Percentiles rank a stretch among this genome's conserved stretches.
Conservation (phyloP, 495 filamentous ascomycete genomes). For the Elasticomyces elasticus region DNA sequence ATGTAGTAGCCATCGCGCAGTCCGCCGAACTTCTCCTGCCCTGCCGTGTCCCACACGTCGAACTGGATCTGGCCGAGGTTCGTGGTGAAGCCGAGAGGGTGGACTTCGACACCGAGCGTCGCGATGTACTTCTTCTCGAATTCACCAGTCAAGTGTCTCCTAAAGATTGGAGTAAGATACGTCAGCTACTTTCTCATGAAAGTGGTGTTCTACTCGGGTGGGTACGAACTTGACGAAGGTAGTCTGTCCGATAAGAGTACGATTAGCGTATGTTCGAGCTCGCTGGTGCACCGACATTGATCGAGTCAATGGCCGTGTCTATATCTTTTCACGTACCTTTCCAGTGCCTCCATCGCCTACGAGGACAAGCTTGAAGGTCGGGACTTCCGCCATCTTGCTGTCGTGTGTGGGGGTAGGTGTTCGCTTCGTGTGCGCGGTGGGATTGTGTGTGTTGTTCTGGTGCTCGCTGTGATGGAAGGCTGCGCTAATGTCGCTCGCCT, state of each 20-base stretch:
- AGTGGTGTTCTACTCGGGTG: too few relatives aligned
- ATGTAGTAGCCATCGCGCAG: conserved; percentile 99
- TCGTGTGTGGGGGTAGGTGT: background rate
- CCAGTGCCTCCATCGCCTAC: conserved; percentile 99
- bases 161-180: too few relatives aligned
- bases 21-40: conserved; percentile 99
- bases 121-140: conserved; percentile 99
- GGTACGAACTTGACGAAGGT: conserved; percentile 99
- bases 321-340: conserved; percentile 59
- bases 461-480: background rate
- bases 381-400: conserved; percentile 44
- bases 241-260: conserved; percentile 48
- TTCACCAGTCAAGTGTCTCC: conserved; percentile 96
- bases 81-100: conserved; percentile 86
- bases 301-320: background rate
- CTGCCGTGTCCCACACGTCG: conserved; percentile 99
- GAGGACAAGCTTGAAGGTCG: conserved; percentile 98
- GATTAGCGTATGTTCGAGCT: background rate
- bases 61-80: conserved; percentile 96
- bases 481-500: background rate
- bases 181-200: too few relatives aligned
- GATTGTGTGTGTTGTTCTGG: background rate
- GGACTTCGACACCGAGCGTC: conserved; percentile 98
- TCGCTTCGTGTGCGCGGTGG: background rate
- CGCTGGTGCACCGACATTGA: too few relatives aligned